Base-by-base conservation (phyloP, 257 asterid species). In the Rehmannia glutinosa region DNA sequence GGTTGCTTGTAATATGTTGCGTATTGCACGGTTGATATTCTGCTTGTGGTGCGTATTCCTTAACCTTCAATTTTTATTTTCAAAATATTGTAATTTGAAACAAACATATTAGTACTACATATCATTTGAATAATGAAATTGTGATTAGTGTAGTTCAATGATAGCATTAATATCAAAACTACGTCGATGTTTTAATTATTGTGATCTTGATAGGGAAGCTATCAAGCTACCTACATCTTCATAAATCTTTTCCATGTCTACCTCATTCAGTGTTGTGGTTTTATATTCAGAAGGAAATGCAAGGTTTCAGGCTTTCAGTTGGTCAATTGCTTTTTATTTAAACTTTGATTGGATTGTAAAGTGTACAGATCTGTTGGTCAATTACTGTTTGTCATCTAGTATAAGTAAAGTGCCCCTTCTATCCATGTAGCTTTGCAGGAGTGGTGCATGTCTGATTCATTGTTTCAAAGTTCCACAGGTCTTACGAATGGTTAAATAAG, bases 111-210 rank as follows among this genome's bases (percentile, higher is more conserved):
- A 12, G 33, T 42, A 36, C 64, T 35, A 4, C 70, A 17, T n/a
- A 3, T 13, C 13, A 20, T 49, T 43, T 56, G 73, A 25, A 32
- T 58, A 21, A 50, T 33, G 24, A 43, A 32, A 17, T 66, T 28
- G 36, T 25, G 68, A 59, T 11, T 46, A 27, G 5, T 17, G 27
- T 3, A 2, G 45, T 47, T 41, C 46, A 41, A 36, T 71, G 35
- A 54, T 62, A 59, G 27, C 45, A 24, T 8, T 55, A n/a, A 28
- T 39, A 72, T 30, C 50, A 32, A 50, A 69, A 49, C 21, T 60
- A 66, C 54, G 5, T 6, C 17, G 3, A 11, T 38, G 9, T 38
- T 38, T 11, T 38, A 38, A 38, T 38, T 7, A 38, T 2, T 38
- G 12, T 19, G 54, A 19, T 7, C 24, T 47, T 47, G 0, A 16